Evolutionary conservation across 1,284 basidiomycete species (phyloP).

Genomic region (Marasmius fiardii): DNA sequence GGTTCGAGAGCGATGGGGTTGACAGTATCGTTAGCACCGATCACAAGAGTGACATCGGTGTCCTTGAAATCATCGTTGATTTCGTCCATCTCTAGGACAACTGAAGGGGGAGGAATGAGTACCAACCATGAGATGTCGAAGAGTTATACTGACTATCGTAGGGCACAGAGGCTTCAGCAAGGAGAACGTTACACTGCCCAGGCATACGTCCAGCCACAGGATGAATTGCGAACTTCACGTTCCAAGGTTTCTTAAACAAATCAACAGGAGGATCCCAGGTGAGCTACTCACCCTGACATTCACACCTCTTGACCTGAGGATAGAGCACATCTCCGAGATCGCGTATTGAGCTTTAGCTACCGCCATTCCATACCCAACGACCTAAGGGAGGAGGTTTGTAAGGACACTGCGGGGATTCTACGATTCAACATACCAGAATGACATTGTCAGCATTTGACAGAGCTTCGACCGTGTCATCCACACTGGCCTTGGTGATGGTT

Average conservation of each 20-base stretch:
- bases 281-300: constrained; percentile 54
- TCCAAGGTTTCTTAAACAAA: background rate
- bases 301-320: constrained; percentile 68
- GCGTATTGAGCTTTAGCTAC: constrained; percentile 87
- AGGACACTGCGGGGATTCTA: background rate
- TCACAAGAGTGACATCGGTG: constrained; percentile 81
- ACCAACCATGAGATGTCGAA: background rate
- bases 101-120: constrained; percentile 31
- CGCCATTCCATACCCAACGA: constrained; percentile 81
- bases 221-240: constrained; percentile 52
- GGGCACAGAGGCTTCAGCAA: constrained; percentile 84
- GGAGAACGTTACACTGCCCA: constrained; percentile 82
- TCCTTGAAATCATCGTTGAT: constrained; percentile 87
- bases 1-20: constrained; percentile 87
- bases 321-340: constrained; percentile 75
- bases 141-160: constrained; percentile 67
- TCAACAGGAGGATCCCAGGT: background rate
- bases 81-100: constrained; percentile 88
- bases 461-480: constrained; percentile 78
- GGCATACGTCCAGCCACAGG: constrained; percentile 77
- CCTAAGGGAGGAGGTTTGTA: constrained; percentile 4
- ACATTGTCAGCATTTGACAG: constrained; percentile 77
- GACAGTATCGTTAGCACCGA: constrained; percentile 88
- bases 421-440: constrained; percentile 55
- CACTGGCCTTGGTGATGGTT: constrained; percentile 68